Percentiles rank a stretch among this genome's conserved stretches.
Evolutionary conservation across 495 filamentous ascomycete genomes (phyloP).

Genomic region (Daldinia vernicosa): DNA sequence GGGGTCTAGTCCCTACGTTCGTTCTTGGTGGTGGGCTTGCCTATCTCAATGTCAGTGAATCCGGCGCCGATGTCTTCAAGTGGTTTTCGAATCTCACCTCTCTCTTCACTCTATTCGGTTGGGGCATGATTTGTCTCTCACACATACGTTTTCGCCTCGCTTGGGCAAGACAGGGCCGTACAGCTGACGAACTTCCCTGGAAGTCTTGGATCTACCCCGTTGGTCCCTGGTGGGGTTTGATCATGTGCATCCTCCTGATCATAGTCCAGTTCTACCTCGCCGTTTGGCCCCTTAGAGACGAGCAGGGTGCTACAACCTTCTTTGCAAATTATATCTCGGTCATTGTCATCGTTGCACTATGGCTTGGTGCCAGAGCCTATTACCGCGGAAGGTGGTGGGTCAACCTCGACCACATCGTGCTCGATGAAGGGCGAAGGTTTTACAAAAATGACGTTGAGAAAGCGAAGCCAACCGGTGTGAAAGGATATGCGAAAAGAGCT

Average conservation of each 20-base stretch:
- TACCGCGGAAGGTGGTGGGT: constrained; percentile 69
- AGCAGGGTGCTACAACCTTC: constrained; percentile 58
- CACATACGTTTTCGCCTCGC: constrained; percentile 69
- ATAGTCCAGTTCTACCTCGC: constrained; percentile 60
- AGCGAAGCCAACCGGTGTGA: constrained; percentile 13
- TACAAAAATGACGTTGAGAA: constrained; percentile 54
- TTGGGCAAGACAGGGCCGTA: constrained; percentile 59
- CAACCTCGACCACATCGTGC: constrained; percentile 58
- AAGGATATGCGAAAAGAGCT: constrained; percentile 22
- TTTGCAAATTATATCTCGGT: constrained; percentile 67
- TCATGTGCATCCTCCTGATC: constrained; percentile 63
- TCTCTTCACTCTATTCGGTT: constrained; percentile 75
- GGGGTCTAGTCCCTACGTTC: constrained; percentile 59
- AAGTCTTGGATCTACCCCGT: constrained; percentile 60
- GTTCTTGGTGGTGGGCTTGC: constrained; percentile 61
- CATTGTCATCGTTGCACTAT: constrained; percentile 59
- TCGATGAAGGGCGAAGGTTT: constrained; percentile 57
- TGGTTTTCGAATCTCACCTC: constrained; percentile 74
- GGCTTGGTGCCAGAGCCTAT: constrained; percentile 46
- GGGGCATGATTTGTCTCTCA: constrained; percentile 76
- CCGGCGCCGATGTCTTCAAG: constrained; percentile 53
- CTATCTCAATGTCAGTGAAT: constrained; percentile 60
- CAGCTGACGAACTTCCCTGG: constrained; percentile 52
- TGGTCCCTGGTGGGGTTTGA: constrained; percentile 65
- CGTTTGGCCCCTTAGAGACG: constrained; percentile 63